phyloP scores from a whole-genome alignment of 345 rosid species.

The Hypericum perforatum region DNA sequence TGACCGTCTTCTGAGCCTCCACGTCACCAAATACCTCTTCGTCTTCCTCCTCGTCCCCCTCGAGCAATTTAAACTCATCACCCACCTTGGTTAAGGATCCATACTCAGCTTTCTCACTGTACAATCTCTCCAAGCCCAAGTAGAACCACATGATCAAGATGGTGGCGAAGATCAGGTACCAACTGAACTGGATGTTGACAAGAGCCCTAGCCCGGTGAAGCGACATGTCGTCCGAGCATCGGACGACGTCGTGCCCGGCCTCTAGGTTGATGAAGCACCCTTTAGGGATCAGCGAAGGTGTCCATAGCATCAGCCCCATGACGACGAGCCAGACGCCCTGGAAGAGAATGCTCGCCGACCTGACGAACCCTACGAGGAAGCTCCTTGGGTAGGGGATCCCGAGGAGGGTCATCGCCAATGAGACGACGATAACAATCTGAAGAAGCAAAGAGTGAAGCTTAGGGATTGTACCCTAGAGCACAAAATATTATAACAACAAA shows the following conservation, averaged over 20 bases:
- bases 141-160: neutral
- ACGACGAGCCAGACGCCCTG: neutral
- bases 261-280: neutral
- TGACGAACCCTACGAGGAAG: neutral
- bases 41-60: neutral
- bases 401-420: neutral
- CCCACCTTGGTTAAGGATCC: neutral
- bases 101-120: neutral
- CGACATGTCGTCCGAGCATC: neutral
- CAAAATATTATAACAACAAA: no score
- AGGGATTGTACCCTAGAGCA: no score
- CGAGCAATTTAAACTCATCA: neutral
- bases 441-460: no score
- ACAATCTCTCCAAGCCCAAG: neutral
- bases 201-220: neutral
- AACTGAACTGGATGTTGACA: neutral
- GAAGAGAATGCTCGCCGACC: neutral
- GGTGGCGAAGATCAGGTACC: neutral
- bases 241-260: neutral
- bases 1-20: neutral
- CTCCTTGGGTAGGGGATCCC: neutral
- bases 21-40: neutral
- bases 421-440: neutral
- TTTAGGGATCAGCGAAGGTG: neutral
- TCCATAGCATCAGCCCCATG: neutral